These are phyloP conservation scores for Sonneratia alba DNA, from an alignment of 345 rosid species.

Conservation along the genomic window DNA sequence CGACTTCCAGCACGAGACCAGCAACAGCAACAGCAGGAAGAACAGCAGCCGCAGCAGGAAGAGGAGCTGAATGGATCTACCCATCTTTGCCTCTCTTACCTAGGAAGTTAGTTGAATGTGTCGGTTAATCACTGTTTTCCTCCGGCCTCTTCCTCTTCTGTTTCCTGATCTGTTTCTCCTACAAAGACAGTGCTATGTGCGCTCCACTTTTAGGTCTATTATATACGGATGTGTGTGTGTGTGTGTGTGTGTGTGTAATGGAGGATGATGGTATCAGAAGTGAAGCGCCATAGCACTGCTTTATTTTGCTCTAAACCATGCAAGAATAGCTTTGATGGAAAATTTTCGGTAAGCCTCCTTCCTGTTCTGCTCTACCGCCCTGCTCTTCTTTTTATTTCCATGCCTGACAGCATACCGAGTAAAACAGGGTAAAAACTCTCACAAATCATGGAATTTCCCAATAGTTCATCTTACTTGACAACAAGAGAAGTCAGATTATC, in stretches of 20 bases:
- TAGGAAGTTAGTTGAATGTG: conserved; percentile 8
- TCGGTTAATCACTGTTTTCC: neutral
- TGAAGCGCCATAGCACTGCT: conserved; percentile 52
- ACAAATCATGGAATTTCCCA: no score
- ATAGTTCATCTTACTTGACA: no score
- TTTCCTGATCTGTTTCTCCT: conserved; percentile 4
- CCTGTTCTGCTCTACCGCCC: no score
- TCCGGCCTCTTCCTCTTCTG: neutral
- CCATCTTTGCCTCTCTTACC: neutral
- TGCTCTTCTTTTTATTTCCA: neutral
- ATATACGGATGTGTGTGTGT: neutral
- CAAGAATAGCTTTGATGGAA: conserved; percentile 14
- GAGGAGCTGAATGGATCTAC: conserved; percentile 19
- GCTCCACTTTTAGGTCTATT: conserved; percentile 37
- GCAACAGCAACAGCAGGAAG: conserved; percentile 18
- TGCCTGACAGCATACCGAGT: no score
- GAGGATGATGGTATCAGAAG: neutral
- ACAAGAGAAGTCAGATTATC: no score
- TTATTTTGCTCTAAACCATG: conserved; percentile 15
- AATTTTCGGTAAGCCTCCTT: neutral
- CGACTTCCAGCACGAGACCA: conserved; percentile 51
- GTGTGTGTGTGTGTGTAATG: neutral
- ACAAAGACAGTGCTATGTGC: conserved; percentile 41
- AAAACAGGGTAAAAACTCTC: no score
- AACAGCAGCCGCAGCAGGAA: conserved; percentile 22